phyloP scores from a whole-genome alignment of 768 basidiomycete species.

The Stropharia rugosoannulata region DNA sequence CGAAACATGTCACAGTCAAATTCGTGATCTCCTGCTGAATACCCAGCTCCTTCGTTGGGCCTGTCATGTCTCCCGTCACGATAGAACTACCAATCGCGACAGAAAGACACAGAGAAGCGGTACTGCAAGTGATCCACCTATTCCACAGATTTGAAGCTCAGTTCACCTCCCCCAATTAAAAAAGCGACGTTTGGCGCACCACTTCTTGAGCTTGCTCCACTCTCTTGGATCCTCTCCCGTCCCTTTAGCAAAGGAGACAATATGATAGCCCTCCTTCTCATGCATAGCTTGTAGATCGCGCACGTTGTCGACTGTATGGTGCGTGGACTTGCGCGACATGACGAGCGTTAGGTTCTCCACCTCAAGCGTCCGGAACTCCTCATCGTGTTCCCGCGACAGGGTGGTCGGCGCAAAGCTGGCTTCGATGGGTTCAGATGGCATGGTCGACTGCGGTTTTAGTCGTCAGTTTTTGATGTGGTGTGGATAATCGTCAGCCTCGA shows the following conservation, averaged over 20 bases:
- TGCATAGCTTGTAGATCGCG: slow-evolving; percentile 16
- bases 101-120: slow-evolving; percentile 35
- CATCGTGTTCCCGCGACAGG: slow-evolving; percentile 25
- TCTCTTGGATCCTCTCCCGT: slow-evolving; percentile 35
- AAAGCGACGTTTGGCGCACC: slow-evolving; percentile 19
- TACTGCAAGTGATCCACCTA: slow-evolving; percentile 36
- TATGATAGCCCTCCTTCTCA: slow-evolving; percentile 20
- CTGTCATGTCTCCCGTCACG: slow-evolving; percentile 20
- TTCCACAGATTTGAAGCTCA: background rate
- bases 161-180: background rate
- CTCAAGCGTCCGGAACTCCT: slow-evolving; percentile 25
- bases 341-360: slow-evolving; percentile 15
- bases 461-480: too few species aligned
- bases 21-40: slow-evolving; percentile 36
- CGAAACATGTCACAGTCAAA: slow-evolving; percentile 41
- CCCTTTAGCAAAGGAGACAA: slow-evolving; percentile 25
- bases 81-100: slow-evolving; percentile 12
- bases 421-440: slow-evolving; percentile 31
- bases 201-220: slow-evolving; percentile 32
- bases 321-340: slow-evolving; percentile 15
- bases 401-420: slow-evolving; percentile 26
- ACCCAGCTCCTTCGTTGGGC: slow-evolving; percentile 29
- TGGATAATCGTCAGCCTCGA: too few species aligned
- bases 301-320: slow-evolving; percentile 5
- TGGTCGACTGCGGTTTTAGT: background rate